Conservation (phyloP, 768 basidiomycete species). For the Pisolithus marmoratus region DNA sequence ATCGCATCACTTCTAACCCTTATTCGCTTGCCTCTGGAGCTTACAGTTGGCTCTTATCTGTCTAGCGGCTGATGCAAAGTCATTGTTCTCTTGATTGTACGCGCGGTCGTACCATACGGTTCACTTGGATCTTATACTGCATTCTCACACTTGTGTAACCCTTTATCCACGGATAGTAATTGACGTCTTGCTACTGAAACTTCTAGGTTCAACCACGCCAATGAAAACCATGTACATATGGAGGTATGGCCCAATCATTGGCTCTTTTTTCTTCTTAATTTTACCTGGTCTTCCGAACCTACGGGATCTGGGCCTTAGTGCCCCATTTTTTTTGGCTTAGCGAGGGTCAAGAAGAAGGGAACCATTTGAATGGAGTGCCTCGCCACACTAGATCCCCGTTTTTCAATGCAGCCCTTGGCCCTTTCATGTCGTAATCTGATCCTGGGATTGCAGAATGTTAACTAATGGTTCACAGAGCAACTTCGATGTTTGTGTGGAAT, state of each 20-base stretch:
- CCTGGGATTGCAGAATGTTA: conserved; percentile 4
- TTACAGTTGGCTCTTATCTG: background rate
- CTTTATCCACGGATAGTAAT: too few relatives aligned
- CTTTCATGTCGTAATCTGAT: conserved; percentile 1
- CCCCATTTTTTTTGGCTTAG: background rate
- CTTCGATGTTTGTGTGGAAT: conserved; percentile 64
- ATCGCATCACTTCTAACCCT: too few relatives aligned
- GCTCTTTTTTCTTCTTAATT: background rate
- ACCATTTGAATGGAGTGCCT: background rate
- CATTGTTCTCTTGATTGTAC: background rate
- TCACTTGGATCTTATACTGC: background rate
- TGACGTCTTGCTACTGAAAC: conserved; percentile 4
- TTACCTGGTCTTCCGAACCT: background rate
- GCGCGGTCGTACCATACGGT: background rate
- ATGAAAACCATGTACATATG: conserved; percentile 66
- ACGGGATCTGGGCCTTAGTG: background rate
- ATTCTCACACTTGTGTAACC: background rate
- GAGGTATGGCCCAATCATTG: conserved; percentile 42
- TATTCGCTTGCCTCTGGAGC: too few relatives aligned
- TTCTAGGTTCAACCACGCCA: conserved; percentile 65
- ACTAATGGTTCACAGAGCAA: conserved; percentile 46
- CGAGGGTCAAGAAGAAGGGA: too few relatives aligned
- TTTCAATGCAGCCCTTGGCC: background rate
- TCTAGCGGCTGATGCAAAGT: background rate
- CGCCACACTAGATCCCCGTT: background rate